Conservation (phyloP, 306 rosid genomes). For the Citrullus mucosospermus region DNA sequence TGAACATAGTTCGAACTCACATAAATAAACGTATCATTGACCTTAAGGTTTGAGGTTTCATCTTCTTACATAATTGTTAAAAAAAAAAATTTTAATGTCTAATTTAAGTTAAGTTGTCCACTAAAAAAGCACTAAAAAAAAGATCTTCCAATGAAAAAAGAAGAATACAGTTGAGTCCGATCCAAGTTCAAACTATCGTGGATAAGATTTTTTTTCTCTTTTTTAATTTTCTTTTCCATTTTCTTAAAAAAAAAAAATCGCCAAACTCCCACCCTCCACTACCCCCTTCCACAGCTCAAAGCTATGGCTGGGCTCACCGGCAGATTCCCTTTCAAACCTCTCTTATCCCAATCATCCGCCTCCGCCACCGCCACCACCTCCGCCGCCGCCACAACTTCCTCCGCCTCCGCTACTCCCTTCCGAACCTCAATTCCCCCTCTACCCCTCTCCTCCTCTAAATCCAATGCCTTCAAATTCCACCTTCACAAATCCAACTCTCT, state of each 20-base stretch:
- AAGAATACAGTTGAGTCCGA: background rate
- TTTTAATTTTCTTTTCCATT: background rate
- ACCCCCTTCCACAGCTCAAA: background rate
- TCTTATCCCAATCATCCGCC: slow-evolving; percentile 11
- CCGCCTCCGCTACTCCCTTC: slow-evolving; percentile 1
- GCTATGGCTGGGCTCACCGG: slow-evolving; percentile 69
- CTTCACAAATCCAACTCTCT: slow-evolving; percentile 17
- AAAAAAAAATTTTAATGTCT: too few relatives aligned
- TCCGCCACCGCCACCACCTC: background rate
- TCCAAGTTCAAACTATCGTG: background rate
- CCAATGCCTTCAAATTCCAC: slow-evolving; percentile 45
- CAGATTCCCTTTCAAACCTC: slow-evolving; percentile 35
- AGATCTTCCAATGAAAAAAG: background rate
- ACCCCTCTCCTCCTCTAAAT: slow-evolving; percentile 24
- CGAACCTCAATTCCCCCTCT: slow-evolving; percentile 15
- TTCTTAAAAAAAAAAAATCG: background rate
- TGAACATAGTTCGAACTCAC: too few relatives aligned
- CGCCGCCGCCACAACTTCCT: background rate
- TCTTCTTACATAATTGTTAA: too few relatives aligned
- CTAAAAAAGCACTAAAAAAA: too few relatives aligned
- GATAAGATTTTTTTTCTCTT: background rate
- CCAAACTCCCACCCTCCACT: background rate
- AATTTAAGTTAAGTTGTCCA: too few relatives aligned
- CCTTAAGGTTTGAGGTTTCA: too few relatives aligned
- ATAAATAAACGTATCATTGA: too few relatives aligned